Conservation (phyloP, 225 moss, liverwort and hornwort genomes). For the Physcomitrium patens region DNA sequence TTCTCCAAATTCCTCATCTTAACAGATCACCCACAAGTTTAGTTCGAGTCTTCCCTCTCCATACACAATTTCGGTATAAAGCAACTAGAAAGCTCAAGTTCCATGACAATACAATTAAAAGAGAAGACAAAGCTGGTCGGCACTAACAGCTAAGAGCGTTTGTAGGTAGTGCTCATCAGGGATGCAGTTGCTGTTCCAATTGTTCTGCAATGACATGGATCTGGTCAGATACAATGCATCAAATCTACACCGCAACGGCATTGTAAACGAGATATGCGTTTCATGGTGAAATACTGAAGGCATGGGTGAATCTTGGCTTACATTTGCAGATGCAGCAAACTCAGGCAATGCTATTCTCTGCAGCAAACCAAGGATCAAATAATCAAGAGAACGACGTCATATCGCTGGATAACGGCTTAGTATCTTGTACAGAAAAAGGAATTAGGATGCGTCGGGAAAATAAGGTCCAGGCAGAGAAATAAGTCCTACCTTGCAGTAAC, state of each 20-base stretch:
- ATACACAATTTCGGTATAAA: conserved; percentile 2
- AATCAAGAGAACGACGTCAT: not conserved
- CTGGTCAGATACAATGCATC: conserved; percentile 6
- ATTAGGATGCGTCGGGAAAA: conserved; percentile 4
- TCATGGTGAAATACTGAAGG: conserved; percentile 14
- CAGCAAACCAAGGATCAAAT: conserved; percentile 35
- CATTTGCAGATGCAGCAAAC: conserved; percentile 63
- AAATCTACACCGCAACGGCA: not conserved
- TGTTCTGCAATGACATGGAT: conserved; percentile 36
- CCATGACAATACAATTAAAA: not conserved
- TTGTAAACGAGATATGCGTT: not conserved
- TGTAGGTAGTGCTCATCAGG: conserved; percentile 98
- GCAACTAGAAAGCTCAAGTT: not conserved
- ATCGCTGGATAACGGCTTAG: not conserved
- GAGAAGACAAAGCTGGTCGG: not conserved
- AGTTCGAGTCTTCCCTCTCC: conserved; percentile 4
- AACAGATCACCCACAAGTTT: conserved; percentile 13
- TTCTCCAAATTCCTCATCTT: conserved; percentile 81
- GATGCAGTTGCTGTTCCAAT: conserved; percentile 87
- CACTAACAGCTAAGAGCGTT: conserved; percentile 86
- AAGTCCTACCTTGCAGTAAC: conserved; percentile 75
- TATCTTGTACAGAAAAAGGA: conserved; percentile 3
- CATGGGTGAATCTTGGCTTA: conserved; percentile 36
- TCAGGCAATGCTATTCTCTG: conserved; percentile 91
- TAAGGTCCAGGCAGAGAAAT: not conserved